Evolutionary conservation across 306 rosid species (phyloP), one percentile per base, ranked within the genome.

Genomic region (Sicyos baderoa): DNA sequence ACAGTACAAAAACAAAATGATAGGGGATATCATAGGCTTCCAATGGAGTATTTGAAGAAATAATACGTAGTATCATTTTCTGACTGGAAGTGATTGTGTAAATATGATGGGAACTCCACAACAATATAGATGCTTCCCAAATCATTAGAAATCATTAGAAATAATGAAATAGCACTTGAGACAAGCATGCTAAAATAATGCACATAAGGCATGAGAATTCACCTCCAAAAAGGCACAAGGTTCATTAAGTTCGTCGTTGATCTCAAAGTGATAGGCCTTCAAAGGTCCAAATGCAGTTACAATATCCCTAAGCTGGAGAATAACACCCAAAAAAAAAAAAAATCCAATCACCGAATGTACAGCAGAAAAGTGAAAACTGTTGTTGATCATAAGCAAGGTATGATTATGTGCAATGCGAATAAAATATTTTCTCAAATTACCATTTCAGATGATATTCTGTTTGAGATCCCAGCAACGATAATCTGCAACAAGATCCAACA

Each of bases 211-310:
- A 49, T 22, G 22, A 49, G 32, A 48, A 67, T 77, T 60, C 79
- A 93, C 99, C 99, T 93, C 97, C 5, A 93, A 74, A 81, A 93
- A 90, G 75, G 91, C 99, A 76, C 84, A 76, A 22, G 84, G 77
- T 76, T 74, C 82, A 76, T 78, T 66, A 21, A 76, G 73, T 68
- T 84, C 75, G 48, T 73, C 67, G 23, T 76, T 66, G 23, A 76
- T 74, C 78, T 79, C 91, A 80, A 93, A 90, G 80, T 79, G 91
- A 82, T 78, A 93, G 44, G 97, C 88, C 86, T 86, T 93, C 80
- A 93, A 72, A 75, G 84, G 79, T 81, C 99, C 99, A 86, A 93
- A 93, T 47, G 84, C 91, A 79, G 87, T 78, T 50, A 83, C 83
- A 69, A 93, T 82, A 82, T 93, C 96, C 85, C 83, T 65, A 78